Conservation (phyloP, 2,329 filamentous ascomycete species). For the Claviceps purpurea region DNA sequence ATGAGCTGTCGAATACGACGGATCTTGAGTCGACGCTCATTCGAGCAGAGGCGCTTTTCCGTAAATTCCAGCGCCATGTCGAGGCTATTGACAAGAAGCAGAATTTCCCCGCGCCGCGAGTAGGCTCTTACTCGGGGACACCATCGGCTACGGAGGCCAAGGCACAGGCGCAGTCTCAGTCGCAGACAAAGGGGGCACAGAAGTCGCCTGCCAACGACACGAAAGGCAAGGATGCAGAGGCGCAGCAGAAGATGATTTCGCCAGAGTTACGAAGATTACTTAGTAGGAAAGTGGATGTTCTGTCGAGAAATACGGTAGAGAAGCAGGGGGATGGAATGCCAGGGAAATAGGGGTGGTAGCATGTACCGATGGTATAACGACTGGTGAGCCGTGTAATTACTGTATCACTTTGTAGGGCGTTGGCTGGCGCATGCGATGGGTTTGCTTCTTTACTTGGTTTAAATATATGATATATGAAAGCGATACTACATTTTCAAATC, state of each 20-base stretch:
- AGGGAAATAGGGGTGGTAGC: constrained; percentile 13
- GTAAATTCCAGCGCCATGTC: constrained; percentile 73
- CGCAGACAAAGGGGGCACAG: not conserved
- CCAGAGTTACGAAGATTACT: constrained; percentile 42
- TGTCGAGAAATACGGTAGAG: constrained; percentile 24
- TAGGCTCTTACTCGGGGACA: constrained; percentile 7
- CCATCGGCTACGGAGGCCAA: not conserved
- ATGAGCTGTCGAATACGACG: constrained; percentile 87
- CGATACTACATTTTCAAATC: no score
- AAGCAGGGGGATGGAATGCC: constrained; percentile 24
- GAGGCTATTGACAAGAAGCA: constrained; percentile 87
- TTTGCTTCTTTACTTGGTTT: not conserved
- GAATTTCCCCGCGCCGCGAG: constrained; percentile 54
- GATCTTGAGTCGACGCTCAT: constrained; percentile 78
- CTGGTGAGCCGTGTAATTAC: not conserved
- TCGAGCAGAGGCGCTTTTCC: constrained; percentile 78
- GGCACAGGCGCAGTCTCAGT: not conserved
- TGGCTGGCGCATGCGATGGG: not conserved
- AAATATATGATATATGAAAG: not conserved
- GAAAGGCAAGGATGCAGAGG: constrained; percentile 23
- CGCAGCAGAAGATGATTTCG: constrained; percentile 35
- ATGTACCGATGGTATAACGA: not conserved
- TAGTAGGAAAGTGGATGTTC: constrained; percentile 32
- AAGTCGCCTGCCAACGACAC: constrained; percentile 6
- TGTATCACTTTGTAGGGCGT: not conserved